These are phyloP conservation scores for Penicillium psychrofluorescens DNA, from an alignment of 495 filamentous ascomycete species.

Conservation along the genomic window DNA sequence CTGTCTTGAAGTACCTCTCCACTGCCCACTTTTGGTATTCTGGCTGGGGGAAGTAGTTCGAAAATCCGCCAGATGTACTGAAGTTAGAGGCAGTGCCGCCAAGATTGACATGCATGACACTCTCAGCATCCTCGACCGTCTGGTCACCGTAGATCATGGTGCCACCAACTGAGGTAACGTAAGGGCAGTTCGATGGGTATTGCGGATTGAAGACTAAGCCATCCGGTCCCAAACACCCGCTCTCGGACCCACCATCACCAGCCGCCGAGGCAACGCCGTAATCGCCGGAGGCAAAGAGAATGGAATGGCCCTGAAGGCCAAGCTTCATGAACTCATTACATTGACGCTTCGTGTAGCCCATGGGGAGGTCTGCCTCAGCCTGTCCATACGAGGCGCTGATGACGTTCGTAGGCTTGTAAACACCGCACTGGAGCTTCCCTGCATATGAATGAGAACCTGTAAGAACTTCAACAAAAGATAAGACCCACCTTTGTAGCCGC, in stretches of 20 bases:
- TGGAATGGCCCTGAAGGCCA: constrained; percentile 52
- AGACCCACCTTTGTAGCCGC: constrained; percentile 44
- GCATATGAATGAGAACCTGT: neutral
- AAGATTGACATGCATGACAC: constrained; percentile 26
- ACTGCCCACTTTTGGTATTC: constrained; percentile 51
- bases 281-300: constrained; percentile 56
- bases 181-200: constrained; percentile 46
- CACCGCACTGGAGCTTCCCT: constrained; percentile 51
- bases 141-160: constrained; percentile 38
- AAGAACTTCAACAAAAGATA: neutral
- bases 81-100: constrained; percentile 33
- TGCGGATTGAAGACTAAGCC: constrained; percentile 39
- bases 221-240: constrained; percentile 32
- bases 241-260: constrained; percentile 16
- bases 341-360: constrained; percentile 46
- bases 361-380: constrained; percentile 44
- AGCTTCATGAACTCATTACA: constrained; percentile 61
- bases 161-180: constrained; percentile 45
- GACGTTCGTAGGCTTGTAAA: constrained; percentile 53
- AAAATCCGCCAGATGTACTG: constrained; percentile 58
- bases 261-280: constrained; percentile 46
- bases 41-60: constrained; percentile 56
- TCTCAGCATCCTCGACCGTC: constrained; percentile 32
- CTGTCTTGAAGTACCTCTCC: constrained; percentile 37
- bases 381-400: constrained; percentile 54